Evolutionary conservation across 352 stramenopile genomes (phyloP).

Genomic region (Globisporangium takayamanum): DNA sequence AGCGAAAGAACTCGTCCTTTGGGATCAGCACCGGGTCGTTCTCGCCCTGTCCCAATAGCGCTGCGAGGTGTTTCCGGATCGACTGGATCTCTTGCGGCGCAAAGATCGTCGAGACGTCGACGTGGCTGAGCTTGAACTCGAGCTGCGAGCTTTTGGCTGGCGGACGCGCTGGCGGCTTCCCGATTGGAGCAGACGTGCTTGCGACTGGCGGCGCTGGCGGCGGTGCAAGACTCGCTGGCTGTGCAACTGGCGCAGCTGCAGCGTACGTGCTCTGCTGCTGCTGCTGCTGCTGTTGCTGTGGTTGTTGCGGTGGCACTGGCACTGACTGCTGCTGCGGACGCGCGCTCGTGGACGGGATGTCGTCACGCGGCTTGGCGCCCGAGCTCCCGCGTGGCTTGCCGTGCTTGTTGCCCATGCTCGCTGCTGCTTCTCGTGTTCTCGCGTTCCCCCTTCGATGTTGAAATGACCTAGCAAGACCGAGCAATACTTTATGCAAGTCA

Average conservation of each 20-base stretch:
- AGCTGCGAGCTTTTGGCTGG: constrained; percentile 30
- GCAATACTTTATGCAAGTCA: no score
- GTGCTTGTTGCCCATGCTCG: constrained; percentile 80
- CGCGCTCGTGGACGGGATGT: constrained; percentile 9
- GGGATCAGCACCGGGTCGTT: constrained; percentile 70
- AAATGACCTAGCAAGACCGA: no score
- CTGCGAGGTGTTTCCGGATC: constrained; percentile 69
- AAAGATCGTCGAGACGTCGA: constrained; percentile 75
- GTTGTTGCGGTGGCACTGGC: constrained; percentile 1
- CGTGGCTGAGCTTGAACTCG: constrained; percentile 61
- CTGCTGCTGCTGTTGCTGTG: constrained; percentile 12
- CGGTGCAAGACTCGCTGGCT: constrained; percentile 7
- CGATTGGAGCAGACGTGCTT: constrained; percentile 5
- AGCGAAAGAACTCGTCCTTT: constrained; percentile 84
- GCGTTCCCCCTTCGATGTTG: background rate
- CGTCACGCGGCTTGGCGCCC: constrained; percentile 12
- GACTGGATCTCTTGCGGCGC: constrained; percentile 68
- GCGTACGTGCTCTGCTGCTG: background rate
- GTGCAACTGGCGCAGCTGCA: constrained; percentile 1
- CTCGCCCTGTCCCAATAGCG: constrained; percentile 58
- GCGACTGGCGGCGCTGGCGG: constrained; percentile 9
- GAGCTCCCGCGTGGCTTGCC: constrained; percentile 42
- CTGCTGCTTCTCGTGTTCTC: constrained; percentile 1
- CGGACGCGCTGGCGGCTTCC: constrained; percentile 16
- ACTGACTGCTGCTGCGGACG: constrained; percentile 15